Evolutionary conservation across 1,284 basidiomycete species (phyloP), one percentile per base, ranked within the genome.

Genomic region (Testicularia cyperi): DNA sequence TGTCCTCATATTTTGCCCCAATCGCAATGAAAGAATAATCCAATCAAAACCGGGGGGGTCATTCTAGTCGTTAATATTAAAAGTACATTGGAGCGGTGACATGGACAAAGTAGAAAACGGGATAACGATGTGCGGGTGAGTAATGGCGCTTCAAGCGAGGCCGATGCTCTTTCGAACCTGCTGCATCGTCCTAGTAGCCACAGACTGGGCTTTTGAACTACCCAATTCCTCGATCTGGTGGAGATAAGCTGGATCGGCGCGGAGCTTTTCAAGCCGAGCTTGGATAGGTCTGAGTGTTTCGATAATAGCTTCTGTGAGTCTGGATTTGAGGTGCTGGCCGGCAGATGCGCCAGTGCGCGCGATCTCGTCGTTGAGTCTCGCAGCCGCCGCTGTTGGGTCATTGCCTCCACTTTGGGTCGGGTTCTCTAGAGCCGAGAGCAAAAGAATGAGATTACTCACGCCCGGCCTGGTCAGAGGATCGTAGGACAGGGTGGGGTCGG

Each of bases 391-490:
- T 54, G 67, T 58, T 10, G 54, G 55, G 4, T 38, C 39, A 0
- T 4, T 16, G 2, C 37, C 15, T 20, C 13, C 20, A 13, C 15
- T n/a, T 5, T 15, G 31, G 23, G 33, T 32, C 52, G 43, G 15
- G 53, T 62, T 35, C 9, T 35, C 33, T 30, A 90, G 82, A 30
- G 49, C 77, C 22, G 53, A 51, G 4, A 71, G 34, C 15, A 96
- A 91, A 1, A 81, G 80, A 2, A 96, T 79, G 0, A 96, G 80
- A 69, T 92, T 96, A 1, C 88, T 84, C 1, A 89, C 84, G 1
- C 91, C 92, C 0, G 90, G 89, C 18, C 92, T 84, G 7, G 72
- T 66, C 0, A 78, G 78, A 0, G 90, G 88, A 68, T 95, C 89
- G 68, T 86, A 96, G 0, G 85, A 84, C 28, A 95, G 25, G 6